A percentile compares a stretch with the other conserved stretches of the same genome.
Conservation (phyloP, 2,329 filamentous ascomycete genomes). For the Clarireedia paspali region DNA sequence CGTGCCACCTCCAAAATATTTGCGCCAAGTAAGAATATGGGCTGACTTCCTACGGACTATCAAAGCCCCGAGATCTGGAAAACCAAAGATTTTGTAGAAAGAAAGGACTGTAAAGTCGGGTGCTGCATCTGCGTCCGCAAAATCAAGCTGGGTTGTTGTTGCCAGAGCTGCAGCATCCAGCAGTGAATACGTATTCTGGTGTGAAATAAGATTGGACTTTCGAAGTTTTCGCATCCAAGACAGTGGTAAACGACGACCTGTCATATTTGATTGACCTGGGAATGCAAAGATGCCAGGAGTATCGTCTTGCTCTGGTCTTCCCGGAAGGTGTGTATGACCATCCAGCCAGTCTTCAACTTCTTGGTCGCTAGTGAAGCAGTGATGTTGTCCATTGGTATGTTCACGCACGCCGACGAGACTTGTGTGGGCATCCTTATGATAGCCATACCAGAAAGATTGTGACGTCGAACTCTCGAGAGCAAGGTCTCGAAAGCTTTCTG, state of each 20-base stretch:
- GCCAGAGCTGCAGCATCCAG: slow-evolving; percentile 78
- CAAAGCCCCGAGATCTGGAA: slow-evolving; percentile 79
- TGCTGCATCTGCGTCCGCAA: slow-evolving; percentile 51
- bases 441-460: slow-evolving; percentile 69
- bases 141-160: slow-evolving; percentile 67
- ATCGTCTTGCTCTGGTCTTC: slow-evolving; percentile 20
- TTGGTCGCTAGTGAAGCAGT: slow-evolving; percentile 49
- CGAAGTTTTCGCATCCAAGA: slow-evolving; percentile 53
- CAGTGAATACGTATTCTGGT: slow-evolving; percentile 52
- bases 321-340: slow-evolving; percentile 19
- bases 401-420: slow-evolving; percentile 78
- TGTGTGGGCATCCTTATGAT: slow-evolving; percentile 80
- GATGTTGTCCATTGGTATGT: slow-evolving; percentile 56
- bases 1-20: slow-evolving; percentile 88
- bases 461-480: slow-evolving; percentile 50
- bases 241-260: slow-evolving; percentile 50
- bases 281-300: slow-evolving; percentile 60
- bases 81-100: slow-evolving; percentile 94
- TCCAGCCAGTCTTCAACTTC: slow-evolving; percentile 59
- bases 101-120: slow-evolving; percentile 83
- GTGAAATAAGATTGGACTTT: slow-evolving; percentile 20
- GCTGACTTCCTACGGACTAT: slow-evolving; percentile 68
- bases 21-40: slow-evolving; percentile 54
- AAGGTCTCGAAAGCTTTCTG: slow-evolving; percentile 64
- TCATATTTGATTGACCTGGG: slow-evolving; percentile 57